Evolutionary conservation across 2,329 filamentous ascomycete species (phyloP).

Genomic region (Zasmidium cellare): DNA sequence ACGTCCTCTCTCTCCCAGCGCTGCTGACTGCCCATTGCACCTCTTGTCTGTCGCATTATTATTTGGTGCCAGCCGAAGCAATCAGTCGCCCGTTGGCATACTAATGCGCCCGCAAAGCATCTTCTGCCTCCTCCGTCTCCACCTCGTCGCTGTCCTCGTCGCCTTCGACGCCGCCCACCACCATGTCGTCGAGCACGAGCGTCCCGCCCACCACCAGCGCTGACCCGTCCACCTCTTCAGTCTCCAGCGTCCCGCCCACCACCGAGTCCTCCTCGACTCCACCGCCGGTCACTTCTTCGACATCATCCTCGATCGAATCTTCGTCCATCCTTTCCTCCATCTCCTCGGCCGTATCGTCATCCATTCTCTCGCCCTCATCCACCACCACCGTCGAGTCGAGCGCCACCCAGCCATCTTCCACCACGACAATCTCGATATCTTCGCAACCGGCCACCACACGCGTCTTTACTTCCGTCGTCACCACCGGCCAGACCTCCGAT

Average conservation of each 20-base stretch:
- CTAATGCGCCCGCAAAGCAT: background rate
- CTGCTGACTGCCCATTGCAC: background rate
- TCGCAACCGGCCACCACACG: conserved; percentile 20
- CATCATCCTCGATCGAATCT: conserved; percentile 2
- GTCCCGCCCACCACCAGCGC: background rate
- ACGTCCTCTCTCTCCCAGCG: background rate
- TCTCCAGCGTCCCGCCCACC: background rate
- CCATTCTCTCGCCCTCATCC: conserved; percentile 10
- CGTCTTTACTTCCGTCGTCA: conserved; percentile 22
- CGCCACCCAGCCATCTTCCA: conserved; percentile 4
- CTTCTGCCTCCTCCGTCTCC: background rate
- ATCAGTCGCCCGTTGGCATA: background rate
- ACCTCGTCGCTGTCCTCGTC: background rate
- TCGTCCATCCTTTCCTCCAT: conserved; percentile 18
- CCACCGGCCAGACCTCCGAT: conserved; percentile 11
- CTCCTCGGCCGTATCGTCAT: conserved; percentile 16
- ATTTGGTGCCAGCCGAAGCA: background rate
- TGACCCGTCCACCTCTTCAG: background rate
- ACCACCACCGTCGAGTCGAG: conserved; percentile 5
- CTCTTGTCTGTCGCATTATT: background rate
- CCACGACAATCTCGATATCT: conserved; percentile 16
- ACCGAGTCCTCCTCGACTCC: background rate
- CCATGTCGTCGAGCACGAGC: background rate
- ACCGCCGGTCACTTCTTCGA: background rate
- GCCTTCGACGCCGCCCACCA: background rate